Conservation (phyloP, 495 filamentous ascomycete species). For the Penicillium silybi region DNA sequence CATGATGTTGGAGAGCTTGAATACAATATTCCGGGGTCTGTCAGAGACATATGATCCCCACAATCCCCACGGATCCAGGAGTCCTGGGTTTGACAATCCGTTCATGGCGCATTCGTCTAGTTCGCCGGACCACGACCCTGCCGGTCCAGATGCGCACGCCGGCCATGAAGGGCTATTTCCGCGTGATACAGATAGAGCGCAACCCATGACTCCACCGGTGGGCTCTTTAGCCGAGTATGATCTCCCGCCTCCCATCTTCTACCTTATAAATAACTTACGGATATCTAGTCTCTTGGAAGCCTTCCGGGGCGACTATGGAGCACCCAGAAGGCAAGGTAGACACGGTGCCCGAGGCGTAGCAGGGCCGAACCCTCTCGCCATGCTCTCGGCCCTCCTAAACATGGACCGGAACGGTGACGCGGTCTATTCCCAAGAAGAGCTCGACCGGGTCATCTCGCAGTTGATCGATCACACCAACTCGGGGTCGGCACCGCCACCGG, state of each 20-base stretch:
- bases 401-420: conserved; percentile 69
- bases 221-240: conserved; percentile 28
- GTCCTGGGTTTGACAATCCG: conserved; percentile 1
- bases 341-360: conserved; percentile 19
- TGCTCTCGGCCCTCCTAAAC: conserved; percentile 51
- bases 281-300: conserved; percentile 29
- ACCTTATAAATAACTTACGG: conserved; percentile 2
- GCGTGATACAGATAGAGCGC: conserved; percentile 32
- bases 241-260: not conserved
- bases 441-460: conserved; percentile 83
- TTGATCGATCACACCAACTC: conserved; percentile 77
- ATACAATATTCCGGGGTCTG: conserved; percentile 29
- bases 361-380: conserved; percentile 28
- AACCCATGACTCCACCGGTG: conserved; percentile 22
- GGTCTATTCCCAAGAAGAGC: conserved; percentile 86
- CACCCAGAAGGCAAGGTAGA: conserved; percentile 12
- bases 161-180: conserved; percentile 26
- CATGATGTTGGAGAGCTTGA: conserved; percentile 29
- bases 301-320: conserved; percentile 18
- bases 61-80: conserved; percentile 4
- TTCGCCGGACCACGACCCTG: conserved; percentile 3
- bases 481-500: conserved; percentile 78
- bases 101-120: conserved; percentile 11
- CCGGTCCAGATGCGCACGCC: conserved; percentile 4
- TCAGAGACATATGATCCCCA: conserved; percentile 20